Conservation (phyloP, 2,329 filamentous ascomycete species). For the Leptographium wingfieldii region DNA sequence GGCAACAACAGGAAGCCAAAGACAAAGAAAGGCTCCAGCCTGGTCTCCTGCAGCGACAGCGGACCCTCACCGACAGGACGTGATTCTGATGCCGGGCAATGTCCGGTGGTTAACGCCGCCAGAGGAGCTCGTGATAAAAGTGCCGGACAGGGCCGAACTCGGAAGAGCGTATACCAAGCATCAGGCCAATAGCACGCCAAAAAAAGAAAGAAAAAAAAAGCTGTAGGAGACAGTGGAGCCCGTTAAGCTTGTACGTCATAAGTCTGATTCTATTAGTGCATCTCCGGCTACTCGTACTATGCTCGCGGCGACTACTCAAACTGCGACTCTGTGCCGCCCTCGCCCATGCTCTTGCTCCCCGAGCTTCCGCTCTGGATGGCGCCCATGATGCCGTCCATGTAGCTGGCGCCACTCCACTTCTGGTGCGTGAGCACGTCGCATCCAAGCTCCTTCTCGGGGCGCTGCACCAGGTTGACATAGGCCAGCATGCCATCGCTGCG, state of each 20-base stretch:
- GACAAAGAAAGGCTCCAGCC: not conserved
- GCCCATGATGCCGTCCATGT: conserved; percentile 82
- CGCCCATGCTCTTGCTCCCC: conserved; percentile 84
- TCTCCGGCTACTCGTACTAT: no score
- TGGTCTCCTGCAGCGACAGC: not conserved
- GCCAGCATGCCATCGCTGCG: conserved; percentile 91
- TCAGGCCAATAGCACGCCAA: not conserved
- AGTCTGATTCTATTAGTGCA: not conserved
- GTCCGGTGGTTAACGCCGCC: not conserved
- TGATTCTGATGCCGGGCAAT: not conserved
- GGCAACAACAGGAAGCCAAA: no score
- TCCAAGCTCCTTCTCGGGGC: conserved; percentile 76
- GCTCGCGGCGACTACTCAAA: conserved; percentile 23
- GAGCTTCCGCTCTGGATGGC: conserved; percentile 89
- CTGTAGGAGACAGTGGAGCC: no score
- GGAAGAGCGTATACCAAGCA: not conserved
- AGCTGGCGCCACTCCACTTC: conserved; percentile 59
- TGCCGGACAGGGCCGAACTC: not conserved
- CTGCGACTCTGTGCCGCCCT: conserved; percentile 77
- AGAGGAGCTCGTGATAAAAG: not conserved
- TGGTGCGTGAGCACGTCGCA: conserved; percentile 93
- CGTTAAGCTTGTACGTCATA: not conserved
- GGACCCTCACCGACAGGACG: not conserved
- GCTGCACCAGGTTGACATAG: conserved; percentile 89
- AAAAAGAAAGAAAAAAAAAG: no score